Evolutionary conservation across 2,329 filamentous ascomycete species (phyloP).

Genomic region (Fusarium xylarioides): DNA sequence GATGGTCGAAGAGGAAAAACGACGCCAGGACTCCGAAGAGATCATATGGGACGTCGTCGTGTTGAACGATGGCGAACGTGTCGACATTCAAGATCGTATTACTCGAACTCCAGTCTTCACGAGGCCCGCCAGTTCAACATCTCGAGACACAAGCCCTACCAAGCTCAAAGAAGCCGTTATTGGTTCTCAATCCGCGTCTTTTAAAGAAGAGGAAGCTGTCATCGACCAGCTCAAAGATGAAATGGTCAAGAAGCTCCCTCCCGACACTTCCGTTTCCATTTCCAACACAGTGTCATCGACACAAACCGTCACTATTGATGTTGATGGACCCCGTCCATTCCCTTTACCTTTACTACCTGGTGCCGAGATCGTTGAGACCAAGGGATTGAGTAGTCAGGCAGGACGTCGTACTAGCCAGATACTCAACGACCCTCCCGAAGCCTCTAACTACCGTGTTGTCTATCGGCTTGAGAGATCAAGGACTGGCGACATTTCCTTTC

Average conservation of each 20-base stretch:
- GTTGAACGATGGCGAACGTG: slow-evolving; percentile 64
- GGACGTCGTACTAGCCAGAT: slow-evolving; percentile 23
- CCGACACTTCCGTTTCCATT: slow-evolving; percentile 67
- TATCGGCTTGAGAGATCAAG: slow-evolving; percentile 67
- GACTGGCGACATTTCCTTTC: slow-evolving; percentile 53
- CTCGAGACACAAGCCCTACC: neutral
- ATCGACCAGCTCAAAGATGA: slow-evolving; percentile 58
- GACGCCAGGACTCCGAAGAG: slow-evolving; percentile 61
- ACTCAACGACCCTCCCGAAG: slow-evolving; percentile 36
- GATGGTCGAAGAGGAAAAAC: slow-evolving; percentile 59
- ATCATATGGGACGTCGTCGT: slow-evolving; percentile 74
- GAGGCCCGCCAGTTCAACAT: neutral
- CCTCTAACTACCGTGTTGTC: slow-evolving; percentile 62
- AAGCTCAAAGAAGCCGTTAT: neutral
- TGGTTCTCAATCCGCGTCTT: neutral
- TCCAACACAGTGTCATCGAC: slow-evolving; percentile 67
- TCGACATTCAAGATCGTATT: slow-evolving; percentile 57
- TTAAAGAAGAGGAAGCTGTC: slow-evolving; percentile 54
- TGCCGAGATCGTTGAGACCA: slow-evolving; percentile 66
- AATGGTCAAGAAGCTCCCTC: slow-evolving; percentile 63
- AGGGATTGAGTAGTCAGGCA: slow-evolving; percentile 42
- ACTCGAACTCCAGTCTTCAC: slow-evolving; percentile 1
- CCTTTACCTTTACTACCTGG: slow-evolving; percentile 65
- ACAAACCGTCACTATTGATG: slow-evolving; percentile 72
- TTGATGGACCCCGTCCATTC: slow-evolving; percentile 61